These are phyloP conservation scores for Phytophthora capsici DNA, from an alignment of 352 stramenopile species.

Conservation along the genomic window DNA sequence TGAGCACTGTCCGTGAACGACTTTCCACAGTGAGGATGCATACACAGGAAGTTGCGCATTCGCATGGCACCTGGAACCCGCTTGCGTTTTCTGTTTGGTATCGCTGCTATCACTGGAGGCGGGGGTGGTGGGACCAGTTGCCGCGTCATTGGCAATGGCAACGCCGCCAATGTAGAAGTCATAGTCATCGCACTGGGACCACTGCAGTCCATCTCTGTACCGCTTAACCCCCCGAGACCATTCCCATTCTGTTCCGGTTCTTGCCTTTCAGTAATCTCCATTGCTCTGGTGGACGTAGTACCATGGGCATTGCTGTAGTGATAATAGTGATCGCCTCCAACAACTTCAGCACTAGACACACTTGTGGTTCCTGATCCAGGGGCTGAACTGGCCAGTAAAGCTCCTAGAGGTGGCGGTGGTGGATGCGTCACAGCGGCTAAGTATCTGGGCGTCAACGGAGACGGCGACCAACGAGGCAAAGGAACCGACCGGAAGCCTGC, in stretches of 20 bases:
- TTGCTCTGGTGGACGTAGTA: constrained; percentile 11
- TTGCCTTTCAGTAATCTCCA: constrained; percentile 10
- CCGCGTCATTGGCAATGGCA: constrained; percentile 16
- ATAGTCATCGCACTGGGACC: constrained; percentile 15
- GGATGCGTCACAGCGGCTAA: constrained; percentile 25
- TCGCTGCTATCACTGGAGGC: constrained; percentile 3
- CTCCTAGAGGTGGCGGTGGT: constrained; percentile 15
- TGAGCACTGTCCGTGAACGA: constrained; percentile 77
- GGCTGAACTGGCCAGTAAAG: constrained; percentile 16
- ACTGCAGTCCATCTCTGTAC: constrained; percentile 11
- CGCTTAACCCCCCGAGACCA: constrained; percentile 11
- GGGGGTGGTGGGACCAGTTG: constrained; percentile 18
- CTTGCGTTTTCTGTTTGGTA: constrained; percentile 49
- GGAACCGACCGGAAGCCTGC: constrained; percentile 16
- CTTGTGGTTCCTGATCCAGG: constrained; percentile 7
- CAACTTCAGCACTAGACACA: constrained; percentile 7
- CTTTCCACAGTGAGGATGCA: constrained; percentile 71
- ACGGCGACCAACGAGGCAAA: constrained; percentile 27
- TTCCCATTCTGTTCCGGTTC: constrained; percentile 9
- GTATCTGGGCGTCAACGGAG: constrained; percentile 36
- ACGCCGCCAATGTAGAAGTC: constrained; percentile 8
- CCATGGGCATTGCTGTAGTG: constrained; percentile 20
- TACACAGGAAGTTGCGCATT: constrained; percentile 75
- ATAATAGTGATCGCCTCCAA: constrained; percentile 24
- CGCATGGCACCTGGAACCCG: constrained; percentile 45